Conservation (phyloP, 2,329 filamentous ascomycete genomes). For the Dothideomycetidae sp. region DNA sequence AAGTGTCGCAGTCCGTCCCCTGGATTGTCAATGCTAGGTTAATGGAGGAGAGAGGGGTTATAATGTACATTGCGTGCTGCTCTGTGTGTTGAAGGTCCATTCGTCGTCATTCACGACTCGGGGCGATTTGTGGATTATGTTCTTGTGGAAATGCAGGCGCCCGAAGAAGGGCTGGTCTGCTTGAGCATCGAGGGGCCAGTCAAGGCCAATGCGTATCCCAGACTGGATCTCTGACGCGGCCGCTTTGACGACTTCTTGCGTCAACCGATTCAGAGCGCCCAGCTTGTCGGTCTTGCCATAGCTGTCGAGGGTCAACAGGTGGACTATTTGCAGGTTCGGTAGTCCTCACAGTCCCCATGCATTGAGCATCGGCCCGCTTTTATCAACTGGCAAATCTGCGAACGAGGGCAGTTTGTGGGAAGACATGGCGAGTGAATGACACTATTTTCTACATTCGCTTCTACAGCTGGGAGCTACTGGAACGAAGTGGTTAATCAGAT, state of each 20-base stretch:
- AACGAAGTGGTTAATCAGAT: too few species aligned
- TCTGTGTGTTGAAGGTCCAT: conserved; percentile 45
- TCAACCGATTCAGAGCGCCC: conserved; percentile 47
- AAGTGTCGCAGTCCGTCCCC: conserved; percentile 42
- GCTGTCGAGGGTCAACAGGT: conserved; percentile 28
- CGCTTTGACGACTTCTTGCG: conserved; percentile 37
- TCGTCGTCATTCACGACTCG: conserved; percentile 46
- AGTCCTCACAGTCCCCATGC: conserved; percentile 24
- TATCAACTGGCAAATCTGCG: conserved; percentile 34
- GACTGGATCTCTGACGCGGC: conserved; percentile 36
- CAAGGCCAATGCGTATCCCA: conserved; percentile 43
- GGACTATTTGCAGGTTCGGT: neutral
- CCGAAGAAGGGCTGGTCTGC: conserved; percentile 40
- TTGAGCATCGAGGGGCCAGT: conserved; percentile 46
- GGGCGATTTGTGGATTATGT: conserved; percentile 38
- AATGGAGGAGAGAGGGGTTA: neutral
- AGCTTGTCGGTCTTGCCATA: conserved; percentile 45
- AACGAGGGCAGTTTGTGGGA: conserved; percentile 29
- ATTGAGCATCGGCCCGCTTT: conserved; percentile 32
- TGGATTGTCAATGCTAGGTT: conserved; percentile 3
- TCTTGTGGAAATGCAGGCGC: conserved; percentile 40
- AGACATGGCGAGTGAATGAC: too few species aligned
- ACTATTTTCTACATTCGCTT: too few species aligned
- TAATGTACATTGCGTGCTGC: conserved; percentile 36
- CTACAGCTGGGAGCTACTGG: too few species aligned